Percentiles rank a stretch among this genome's conserved stretches.
These are phyloP conservation scores for Cryptococcus floricola DNA, from an alignment of 1,284 basidiomycete species.

Conservation along the genomic window DNA sequence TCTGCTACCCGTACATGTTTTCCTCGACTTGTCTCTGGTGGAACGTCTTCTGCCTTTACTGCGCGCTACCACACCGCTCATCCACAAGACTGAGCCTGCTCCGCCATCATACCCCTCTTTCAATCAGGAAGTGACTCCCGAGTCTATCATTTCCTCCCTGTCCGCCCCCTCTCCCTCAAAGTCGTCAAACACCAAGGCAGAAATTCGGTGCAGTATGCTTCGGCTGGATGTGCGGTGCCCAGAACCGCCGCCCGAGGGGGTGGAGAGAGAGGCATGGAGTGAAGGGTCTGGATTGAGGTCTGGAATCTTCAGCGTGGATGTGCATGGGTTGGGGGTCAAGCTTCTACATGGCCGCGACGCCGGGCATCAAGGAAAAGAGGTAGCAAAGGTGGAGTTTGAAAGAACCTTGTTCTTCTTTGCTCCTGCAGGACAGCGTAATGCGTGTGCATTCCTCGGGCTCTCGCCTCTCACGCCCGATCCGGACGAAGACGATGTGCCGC, in stretches of 20 bases:
- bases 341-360: too few species aligned
- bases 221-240: constrained; percentile 47
- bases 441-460: constrained; percentile 38
- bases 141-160: constrained; percentile 19
- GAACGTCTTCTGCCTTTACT: constrained; percentile 45
- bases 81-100: constrained; percentile 13
- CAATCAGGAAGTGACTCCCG: constrained; percentile 3
- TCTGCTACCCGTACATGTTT: constrained; percentile 64
- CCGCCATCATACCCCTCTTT: neutral
- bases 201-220: constrained; percentile 31
- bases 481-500: constrained; percentile 25
- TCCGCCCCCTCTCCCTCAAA: neutral
- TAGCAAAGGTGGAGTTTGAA: constrained; percentile 28
- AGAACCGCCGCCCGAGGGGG: constrained; percentile 38
- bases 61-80: constrained; percentile 29
- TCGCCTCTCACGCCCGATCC: constrained; percentile 40
- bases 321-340: constrained; percentile 21
- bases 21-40: constrained; percentile 63
- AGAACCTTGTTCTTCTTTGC: constrained; percentile 44
- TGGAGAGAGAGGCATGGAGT: constrained; percentile 28
- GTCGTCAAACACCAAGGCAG: constrained; percentile 6
- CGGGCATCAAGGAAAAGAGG: too few species aligned
- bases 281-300: constrained; percentile 43
- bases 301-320: constrained; percentile 46
- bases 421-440: constrained; percentile 33